Evolutionary conservation across 2,329 filamentous ascomycete genomes (phyloP).

Genomic region (Stylonectria norvegica): DNA sequence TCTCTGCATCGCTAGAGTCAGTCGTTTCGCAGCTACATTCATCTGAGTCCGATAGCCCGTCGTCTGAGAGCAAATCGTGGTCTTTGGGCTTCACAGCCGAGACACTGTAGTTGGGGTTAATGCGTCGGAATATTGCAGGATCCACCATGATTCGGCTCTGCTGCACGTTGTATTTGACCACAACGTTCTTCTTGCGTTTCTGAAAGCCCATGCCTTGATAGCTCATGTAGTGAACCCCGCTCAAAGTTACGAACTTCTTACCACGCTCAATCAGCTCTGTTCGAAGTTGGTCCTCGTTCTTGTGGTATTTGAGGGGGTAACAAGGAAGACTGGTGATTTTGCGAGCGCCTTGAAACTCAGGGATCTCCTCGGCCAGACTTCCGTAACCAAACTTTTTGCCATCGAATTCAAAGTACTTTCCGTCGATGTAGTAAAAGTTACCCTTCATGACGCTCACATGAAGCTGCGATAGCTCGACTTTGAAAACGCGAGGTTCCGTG

Average conservation of each 20-base stretch:
- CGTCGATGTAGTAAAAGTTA: constrained; percentile 73
- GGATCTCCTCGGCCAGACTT: constrained; percentile 64
- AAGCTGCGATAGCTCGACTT: constrained; percentile 72
- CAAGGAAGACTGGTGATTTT: constrained; percentile 76
- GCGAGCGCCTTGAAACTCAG: constrained; percentile 72
- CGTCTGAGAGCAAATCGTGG: constrained; percentile 54
- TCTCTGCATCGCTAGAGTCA: constrained; percentile 40
- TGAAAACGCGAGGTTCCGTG: constrained; percentile 79
- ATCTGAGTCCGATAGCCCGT: constrained; percentile 43
- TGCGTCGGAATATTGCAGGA: constrained; percentile 73
- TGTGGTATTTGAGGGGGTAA: constrained; percentile 79
- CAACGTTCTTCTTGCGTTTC: constrained; percentile 67
- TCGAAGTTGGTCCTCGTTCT: constrained; percentile 62
- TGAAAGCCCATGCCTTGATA: constrained; percentile 82
- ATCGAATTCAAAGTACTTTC: constrained; percentile 80
- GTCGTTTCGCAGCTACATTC: constrained; percentile 36
- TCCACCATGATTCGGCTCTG: constrained; percentile 88
- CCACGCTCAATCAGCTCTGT: constrained; percentile 72
- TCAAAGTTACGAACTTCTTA: constrained; percentile 77
- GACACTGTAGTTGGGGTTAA: constrained; percentile 82
- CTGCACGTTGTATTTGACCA: constrained; percentile 76
- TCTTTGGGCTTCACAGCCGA: constrained; percentile 72
- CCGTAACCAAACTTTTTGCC: constrained; percentile 82
- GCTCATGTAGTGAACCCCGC: constrained; percentile 77
- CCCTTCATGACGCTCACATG: constrained; percentile 67